Conservation (phyloP, 805 yeast genomes). For the Saturnispora sekii region DNA sequence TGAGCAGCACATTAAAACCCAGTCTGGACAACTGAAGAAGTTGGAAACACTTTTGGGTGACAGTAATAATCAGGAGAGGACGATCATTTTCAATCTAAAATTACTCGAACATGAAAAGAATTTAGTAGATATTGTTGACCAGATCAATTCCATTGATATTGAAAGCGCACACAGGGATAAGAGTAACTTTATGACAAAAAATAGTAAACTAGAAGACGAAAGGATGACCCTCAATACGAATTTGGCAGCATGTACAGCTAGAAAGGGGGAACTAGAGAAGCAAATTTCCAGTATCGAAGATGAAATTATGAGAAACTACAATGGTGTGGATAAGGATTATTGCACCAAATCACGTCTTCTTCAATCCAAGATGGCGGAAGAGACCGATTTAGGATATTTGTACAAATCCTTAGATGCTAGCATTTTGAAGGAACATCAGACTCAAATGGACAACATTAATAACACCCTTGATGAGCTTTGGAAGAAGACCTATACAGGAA, state of each 20-base stretch:
- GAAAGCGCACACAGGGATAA: constrained; percentile 46
- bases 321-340: constrained; percentile 53
- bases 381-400: constrained; percentile 74
- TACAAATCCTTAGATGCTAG: constrained; percentile 84
- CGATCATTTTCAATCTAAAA: constrained; percentile 36
- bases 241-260: constrained; percentile 39
- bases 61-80: constrained; percentile 51
- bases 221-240: too few relatives aligned
- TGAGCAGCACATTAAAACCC: constrained; percentile 20
- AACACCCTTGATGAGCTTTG: constrained; percentile 81
- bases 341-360: constrained; percentile 47
- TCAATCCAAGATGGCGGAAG: constrained; percentile 65
- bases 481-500: constrained; percentile 89
- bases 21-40: constrained; percentile 55
- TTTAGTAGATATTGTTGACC: constrained; percentile 17
- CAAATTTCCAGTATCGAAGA: constrained; percentile 46
- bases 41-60: constrained; percentile 45
- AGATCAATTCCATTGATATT: constrained; percentile 28
- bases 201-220: constrained; percentile 34
- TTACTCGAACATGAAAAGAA: constrained; percentile 36
- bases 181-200: constrained; percentile 49
- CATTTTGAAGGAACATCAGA: constrained; percentile 82
- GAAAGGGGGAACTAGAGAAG: constrained; percentile 69
- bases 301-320: constrained; percentile 65
- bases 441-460: constrained; percentile 90